These are phyloP conservation scores for Coemansia sp. DNA, from an alignment of 192 early-diverging fungal genomes.

Conservation along the genomic window DNA sequence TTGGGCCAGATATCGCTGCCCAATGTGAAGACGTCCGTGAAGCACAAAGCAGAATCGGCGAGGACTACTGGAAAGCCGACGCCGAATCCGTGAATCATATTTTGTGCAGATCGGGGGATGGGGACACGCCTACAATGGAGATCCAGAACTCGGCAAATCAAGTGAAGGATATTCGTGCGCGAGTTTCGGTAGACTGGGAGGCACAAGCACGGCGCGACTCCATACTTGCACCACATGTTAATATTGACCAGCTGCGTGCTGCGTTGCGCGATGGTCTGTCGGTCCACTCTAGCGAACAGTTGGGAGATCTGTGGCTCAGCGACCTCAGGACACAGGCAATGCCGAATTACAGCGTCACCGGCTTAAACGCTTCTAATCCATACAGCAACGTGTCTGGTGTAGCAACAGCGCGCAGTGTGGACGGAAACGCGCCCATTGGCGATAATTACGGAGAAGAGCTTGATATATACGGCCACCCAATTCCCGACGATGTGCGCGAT, in stretches of 20 bases:
- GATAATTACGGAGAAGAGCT: background rate
- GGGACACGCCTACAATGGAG: background rate
- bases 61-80: background rate
- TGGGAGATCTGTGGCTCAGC: background rate
- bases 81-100: conserved; percentile 18
- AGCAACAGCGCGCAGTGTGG: background rate
- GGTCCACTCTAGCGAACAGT: conserved; percentile 24
- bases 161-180: conserved; percentile 43
- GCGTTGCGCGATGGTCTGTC: conserved; percentile 40
- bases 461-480: conserved; percentile 16
- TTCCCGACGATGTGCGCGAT: conserved; percentile 45
- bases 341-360: background rate
- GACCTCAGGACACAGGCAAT: background rate
- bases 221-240: conserved; percentile 30
- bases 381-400: background rate
- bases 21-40: background rate
- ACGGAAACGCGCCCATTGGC: background rate
- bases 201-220: conserved; percentile 37
- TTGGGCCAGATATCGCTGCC: conserved; percentile 7
- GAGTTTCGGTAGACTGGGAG: conserved; percentile 54
- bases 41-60: background rate
- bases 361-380: background rate
- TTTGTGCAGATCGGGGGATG: conserved; percentile 12
- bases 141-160: conserved; percentile 22
- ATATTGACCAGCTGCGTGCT: conserved; percentile 48